Conservation (phyloP, 352 stramenopile genomes). For the Phytophthora palmivora region DNA sequence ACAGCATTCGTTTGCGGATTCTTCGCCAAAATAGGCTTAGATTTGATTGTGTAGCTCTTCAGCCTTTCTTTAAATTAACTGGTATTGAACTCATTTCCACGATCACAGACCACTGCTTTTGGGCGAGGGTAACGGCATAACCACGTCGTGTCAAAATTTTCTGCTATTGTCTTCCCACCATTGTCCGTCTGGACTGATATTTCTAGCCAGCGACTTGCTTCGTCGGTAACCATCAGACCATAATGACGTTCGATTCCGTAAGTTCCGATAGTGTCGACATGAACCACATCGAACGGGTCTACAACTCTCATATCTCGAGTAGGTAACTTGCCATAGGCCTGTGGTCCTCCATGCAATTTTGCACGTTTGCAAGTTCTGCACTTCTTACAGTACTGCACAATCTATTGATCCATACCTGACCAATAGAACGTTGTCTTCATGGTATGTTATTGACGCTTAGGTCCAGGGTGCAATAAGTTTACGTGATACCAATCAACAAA, state of each 20-base stretch:
- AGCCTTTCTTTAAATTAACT: not conserved
- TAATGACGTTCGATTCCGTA: not conserved
- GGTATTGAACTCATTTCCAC: no score
- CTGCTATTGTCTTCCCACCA: no score
- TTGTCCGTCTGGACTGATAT: no score
- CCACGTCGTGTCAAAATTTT: no score
- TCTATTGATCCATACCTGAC: not conserved
- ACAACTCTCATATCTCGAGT: not conserved
- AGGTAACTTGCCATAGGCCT: no score
- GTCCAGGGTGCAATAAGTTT: constrained; percentile 3
- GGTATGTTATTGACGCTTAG: not conserved
- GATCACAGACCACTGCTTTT: no score
- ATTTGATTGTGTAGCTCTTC: constrained; percentile 5
- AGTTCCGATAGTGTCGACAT: not conserved
- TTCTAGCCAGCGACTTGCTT: not conserved
- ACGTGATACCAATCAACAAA: constrained; percentile 11
- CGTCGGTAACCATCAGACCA: not conserved
- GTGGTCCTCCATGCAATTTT: no score
- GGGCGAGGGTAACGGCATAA: no score
- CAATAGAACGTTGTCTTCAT: not conserved
- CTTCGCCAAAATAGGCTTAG: constrained; percentile 5
- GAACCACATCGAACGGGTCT: not conserved
- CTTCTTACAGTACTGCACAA: no score
- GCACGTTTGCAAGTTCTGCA: no score
- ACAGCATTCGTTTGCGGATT: constrained; percentile 13